These are phyloP conservation scores for Gossypium schwendimanii DNA, from an alignment of 441 rosid species.

Conservation along the genomic window DNA sequence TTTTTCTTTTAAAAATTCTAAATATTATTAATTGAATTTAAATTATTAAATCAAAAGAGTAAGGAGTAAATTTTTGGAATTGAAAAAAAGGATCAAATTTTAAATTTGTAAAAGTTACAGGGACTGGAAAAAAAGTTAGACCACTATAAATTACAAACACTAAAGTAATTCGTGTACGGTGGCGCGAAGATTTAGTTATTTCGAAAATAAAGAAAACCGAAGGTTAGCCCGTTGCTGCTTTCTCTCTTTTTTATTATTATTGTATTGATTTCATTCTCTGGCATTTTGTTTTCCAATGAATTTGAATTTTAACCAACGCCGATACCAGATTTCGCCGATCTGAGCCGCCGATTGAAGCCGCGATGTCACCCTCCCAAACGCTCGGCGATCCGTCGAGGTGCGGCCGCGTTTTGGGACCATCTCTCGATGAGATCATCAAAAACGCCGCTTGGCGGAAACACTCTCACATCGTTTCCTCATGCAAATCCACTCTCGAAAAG, in stretches of 20 bases:
- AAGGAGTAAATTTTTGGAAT: no score
- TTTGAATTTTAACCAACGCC: background rate
- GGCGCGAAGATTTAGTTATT: background rate
- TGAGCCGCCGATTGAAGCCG: background rate
- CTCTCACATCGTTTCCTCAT: constrained; percentile 69
- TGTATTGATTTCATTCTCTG: background rate
- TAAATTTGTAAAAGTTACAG: background rate
- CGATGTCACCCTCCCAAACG: constrained; percentile 55
- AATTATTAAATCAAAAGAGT: no score
- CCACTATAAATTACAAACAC: background rate
- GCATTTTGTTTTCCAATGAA: background rate
- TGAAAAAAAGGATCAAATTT: no score
- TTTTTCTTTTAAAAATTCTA: no score
- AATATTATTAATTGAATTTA: no score
- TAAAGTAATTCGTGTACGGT: background rate
- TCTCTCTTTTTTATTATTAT: background rate
- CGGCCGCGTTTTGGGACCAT: constrained; percentile 71
- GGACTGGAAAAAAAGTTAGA: no score
- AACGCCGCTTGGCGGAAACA: constrained; percentile 97
- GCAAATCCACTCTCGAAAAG: constrained; percentile 77
- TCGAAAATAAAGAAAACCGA: background rate
- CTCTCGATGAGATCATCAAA: constrained; percentile 80
- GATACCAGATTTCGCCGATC: background rate
- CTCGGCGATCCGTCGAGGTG: constrained; percentile 75
- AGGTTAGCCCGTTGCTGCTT: background rate